Conservation (phyloP, 1,284 basidiomycete genomes). For the Bondarzewia mesenterica region DNA sequence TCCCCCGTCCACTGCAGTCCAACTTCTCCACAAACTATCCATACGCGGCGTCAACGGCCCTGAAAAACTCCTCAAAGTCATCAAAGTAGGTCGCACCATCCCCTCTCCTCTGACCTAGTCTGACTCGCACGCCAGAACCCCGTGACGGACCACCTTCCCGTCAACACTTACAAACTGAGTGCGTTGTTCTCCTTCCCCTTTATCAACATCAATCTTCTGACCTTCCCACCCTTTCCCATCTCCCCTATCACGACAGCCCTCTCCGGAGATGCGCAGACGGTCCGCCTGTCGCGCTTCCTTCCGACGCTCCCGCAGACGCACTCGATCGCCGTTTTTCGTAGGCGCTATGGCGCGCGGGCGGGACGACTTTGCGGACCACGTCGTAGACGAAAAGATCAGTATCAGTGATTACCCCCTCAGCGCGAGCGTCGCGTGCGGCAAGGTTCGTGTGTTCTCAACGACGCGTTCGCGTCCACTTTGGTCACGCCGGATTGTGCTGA, state of each 20-base stretch:
- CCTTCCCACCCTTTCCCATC: slow-evolving; percentile 1
- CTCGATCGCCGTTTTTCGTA: slow-evolving; percentile 89
- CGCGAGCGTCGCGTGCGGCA: slow-evolving; percentile 94
- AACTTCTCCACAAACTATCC: slow-evolving; percentile 92
- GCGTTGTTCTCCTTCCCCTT: slow-evolving; percentile 24
- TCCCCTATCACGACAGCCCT: slow-evolving; percentile 76
- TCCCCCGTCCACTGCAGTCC: no score
- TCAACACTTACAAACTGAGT: slow-evolving; percentile 95
- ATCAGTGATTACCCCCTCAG: slow-evolving; percentile 94
- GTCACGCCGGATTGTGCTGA: slow-evolving; percentile 1
- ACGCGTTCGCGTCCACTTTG: background rate
- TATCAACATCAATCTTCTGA: slow-evolving; percentile 2
- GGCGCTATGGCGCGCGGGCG: slow-evolving; percentile 95
- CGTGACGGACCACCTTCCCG: slow-evolving; percentile 90
- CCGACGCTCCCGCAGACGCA: slow-evolving; percentile 80
- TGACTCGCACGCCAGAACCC: slow-evolving; percentile 61
- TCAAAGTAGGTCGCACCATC: slow-evolving; percentile 57
- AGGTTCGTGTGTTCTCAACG: slow-evolving; percentile 48
- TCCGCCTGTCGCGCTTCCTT: slow-evolving; percentile 80
- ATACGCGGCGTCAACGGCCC: slow-evolving; percentile 95
- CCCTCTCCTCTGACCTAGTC: slow-evolving; percentile 4
- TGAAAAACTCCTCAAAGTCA: slow-evolving; percentile 94
- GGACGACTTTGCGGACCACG: slow-evolving; percentile 96
- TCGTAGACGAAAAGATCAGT: slow-evolving; percentile 95
- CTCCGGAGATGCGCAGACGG: slow-evolving; percentile 84